Conservation (phyloP, 176 grass and related monocot genomes). For the Chrysopogon serrulatus region DNA sequence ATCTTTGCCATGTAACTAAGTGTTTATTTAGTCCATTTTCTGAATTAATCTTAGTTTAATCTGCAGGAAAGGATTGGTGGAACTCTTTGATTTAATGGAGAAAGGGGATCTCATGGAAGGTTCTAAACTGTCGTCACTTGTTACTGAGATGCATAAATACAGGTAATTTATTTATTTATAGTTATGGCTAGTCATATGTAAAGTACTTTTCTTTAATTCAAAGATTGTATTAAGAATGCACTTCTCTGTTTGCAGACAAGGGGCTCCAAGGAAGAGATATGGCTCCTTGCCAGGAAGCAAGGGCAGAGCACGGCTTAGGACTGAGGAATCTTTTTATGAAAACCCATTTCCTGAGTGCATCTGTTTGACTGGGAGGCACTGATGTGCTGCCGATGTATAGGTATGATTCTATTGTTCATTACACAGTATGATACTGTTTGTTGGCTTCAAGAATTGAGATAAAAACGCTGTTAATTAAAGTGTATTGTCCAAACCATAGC, state of each 20-base stretch:
- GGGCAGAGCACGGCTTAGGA: conserved; percentile 73
- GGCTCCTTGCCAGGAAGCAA: conserved; percentile 76
- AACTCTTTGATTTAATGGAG: conserved; percentile 86
- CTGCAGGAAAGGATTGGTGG: conserved; percentile 83
- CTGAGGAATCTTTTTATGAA: conserved; percentile 90
- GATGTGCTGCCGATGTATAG: conserved; percentile 28
- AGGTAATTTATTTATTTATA: conserved; percentile 46
- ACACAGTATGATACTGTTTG: not conserved
- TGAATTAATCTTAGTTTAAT: conserved; percentile 9
- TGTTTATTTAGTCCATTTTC: not conserved
- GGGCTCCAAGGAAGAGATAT: conserved; percentile 84
- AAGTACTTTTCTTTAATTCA: not conserved
- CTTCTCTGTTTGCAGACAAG: conserved; percentile 56
- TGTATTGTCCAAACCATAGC: not conserved
- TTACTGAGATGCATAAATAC: conserved; percentile 81
- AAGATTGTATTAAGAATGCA: conserved; percentile 1
- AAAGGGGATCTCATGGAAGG: conserved; percentile 75
- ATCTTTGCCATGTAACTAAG: not conserved
- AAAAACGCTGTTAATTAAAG: not conserved
- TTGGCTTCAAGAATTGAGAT: not conserved
- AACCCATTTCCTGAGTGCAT: conserved; percentile 94
- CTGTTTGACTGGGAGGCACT: conserved; percentile 55
- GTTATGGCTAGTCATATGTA: not conserved
- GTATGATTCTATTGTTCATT: conserved; percentile 1
- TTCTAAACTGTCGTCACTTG: conserved; percentile 54